Evolutionary conservation across 768 basidiomycete genomes (phyloP), one percentile per base, ranked within the genome.

Genomic region (Calocybe indica): DNA sequence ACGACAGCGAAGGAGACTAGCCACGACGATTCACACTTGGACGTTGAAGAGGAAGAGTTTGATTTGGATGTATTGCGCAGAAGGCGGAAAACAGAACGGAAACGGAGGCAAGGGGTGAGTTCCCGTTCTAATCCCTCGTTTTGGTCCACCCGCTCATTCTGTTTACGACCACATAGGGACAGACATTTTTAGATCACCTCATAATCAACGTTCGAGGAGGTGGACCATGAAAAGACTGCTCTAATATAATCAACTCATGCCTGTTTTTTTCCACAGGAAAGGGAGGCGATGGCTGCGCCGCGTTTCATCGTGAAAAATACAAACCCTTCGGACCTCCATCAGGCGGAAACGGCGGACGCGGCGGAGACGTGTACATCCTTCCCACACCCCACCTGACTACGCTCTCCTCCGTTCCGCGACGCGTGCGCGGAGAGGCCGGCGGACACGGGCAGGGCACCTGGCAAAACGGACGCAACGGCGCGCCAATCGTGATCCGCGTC

Each of bases 241-340:
- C 12, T 44, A 39, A 40, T 30, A 22, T 45, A 39, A 13, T 36
- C 31, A 3, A 38, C 15, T 51, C 31, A 50, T 14, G 43, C 39
- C 36, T 48, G 37, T 35, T 39, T 14, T 6, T 31, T 41, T 43
- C 35, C 35, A n/a, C 55, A 88, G 93, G 92, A 11, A 82, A 77
- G 57, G 94, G 94, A 13, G 95, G 95, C 0, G 73, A 91, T 48
- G 95, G 95, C 15, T 90, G 92, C 52, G 90, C 87, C 15, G 93
- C 95, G 5, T 96, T 97, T 57, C 87, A 93, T 58, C 82, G 91
- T 48, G 92, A 95, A 67, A 90, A 91, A 60, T 92, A 78, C 65
- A 80, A 80, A 48, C 79, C 85, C 1, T 78, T 81, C 51, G 91
- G 92, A 0, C 92, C 93, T 1, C 92, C 95, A 0, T 94, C 92